A percentile compares a stretch with the other conserved stretches of the same genome.
Evolutionary conservation across 768 basidiomycete genomes (phyloP).

Genomic region (Auriscalpium microsporum): DNA sequence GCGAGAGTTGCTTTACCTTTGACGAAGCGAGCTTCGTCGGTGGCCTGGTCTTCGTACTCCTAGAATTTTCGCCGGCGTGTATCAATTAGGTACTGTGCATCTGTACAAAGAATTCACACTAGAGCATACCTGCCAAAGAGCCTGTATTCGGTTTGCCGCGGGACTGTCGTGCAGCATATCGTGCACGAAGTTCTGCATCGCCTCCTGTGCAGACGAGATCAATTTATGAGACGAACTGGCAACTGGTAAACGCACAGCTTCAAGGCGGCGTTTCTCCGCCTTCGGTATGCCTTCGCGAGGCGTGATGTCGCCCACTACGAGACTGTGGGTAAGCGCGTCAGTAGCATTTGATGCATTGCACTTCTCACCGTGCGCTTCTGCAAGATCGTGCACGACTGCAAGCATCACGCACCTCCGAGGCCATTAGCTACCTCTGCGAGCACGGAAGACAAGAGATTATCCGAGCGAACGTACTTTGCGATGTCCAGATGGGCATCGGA

Average conservation of each 20-base stretch:
- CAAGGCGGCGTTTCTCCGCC: constrained; percentile 67
- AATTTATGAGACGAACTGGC: background rate
- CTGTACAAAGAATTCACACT: background rate
- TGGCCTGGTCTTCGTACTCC: constrained; percentile 78
- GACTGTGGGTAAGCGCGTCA: background rate
- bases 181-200: constrained; percentile 83
- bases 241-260: constrained; percentile 40
- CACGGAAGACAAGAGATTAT: background rate
- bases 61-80: constrained; percentile 19
- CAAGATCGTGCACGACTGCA: constrained; percentile 88
- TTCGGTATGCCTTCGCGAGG: constrained; percentile 83
- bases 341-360: background rate
- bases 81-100: background rate
- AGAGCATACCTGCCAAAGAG: constrained; percentile 57
- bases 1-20: constrained; percentile 47
- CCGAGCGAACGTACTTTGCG: constrained; percentile 44
- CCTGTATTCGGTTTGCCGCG: constrained; percentile 56
- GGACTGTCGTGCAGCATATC: constrained; percentile 80
- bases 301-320: constrained; percentile 86
- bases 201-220: constrained; percentile 41
- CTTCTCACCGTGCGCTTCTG: constrained; percentile 76
- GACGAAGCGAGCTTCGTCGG: constrained; percentile 75
- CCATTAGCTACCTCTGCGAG: background rate
- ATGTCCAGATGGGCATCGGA: constrained; percentile 67
- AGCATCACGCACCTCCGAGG: constrained; percentile 75